These are phyloP conservation scores for Pyricularia sp. DNA, from an alignment of 2,329 filamentous ascomycete species.

Conservation along the genomic window DNA sequence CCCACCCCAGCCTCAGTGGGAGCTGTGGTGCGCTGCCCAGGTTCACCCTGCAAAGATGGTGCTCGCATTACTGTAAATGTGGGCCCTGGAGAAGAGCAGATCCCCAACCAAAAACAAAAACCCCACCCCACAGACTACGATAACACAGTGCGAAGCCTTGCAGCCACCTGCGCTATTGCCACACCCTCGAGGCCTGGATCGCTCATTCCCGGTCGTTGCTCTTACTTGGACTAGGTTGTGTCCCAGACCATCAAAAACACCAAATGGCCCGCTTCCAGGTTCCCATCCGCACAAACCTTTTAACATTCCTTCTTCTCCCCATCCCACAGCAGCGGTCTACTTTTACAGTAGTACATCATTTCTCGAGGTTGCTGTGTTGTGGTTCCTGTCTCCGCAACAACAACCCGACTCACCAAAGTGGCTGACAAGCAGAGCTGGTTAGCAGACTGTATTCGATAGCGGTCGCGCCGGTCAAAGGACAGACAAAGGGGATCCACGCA, in stretches of 20 bases:
- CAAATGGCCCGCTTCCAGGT: not conserved
- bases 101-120: slow-evolving; percentile 1
- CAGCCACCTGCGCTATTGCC: not conserved
- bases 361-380: not conserved
- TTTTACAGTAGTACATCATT: not conserved
- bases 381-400: not conserved
- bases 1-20: not conserved
- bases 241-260: slow-evolving; percentile 1
- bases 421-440: slow-evolving; percentile 6
- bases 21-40: not conserved
- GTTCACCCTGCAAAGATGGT: not conserved
- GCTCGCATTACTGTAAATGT: slow-evolving; percentile 1
- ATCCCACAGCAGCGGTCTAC: not conserved
- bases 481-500: slow-evolving; percentile 1
- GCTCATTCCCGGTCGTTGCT: not conserved
- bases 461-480: slow-evolving; percentile 2
- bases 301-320: not conserved
- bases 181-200: not conserved
- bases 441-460: slow-evolving; percentile 2
- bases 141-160: not conserved
- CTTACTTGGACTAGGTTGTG: not conserved
- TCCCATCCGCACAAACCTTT: not conserved
- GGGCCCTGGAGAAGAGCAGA: not conserved
- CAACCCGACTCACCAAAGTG: not conserved
- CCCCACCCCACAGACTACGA: not conserved